phyloP scores from a whole-genome alignment of 306 rosid genomes.

The Trichosanthes cucumerina region DNA sequence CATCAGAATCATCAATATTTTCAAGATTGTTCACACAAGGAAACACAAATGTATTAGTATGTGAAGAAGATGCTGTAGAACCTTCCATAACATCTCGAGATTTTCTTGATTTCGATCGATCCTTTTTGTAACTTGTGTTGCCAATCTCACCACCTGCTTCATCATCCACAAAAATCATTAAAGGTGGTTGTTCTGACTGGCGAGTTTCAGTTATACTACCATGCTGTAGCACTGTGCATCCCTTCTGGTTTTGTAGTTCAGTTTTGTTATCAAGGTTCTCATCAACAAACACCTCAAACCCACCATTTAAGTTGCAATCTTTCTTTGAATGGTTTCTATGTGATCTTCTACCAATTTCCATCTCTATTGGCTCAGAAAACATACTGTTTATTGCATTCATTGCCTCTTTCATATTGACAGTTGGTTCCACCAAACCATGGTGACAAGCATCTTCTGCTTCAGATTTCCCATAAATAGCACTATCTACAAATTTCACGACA shows the following conservation, averaged over 20 bases:
- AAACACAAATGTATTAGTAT: slow-evolving; percentile 37
- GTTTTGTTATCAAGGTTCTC: slow-evolving; percentile 33
- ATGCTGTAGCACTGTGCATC: slow-evolving; percentile 25
- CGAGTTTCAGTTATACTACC: slow-evolving; percentile 19
- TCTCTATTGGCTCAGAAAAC: slow-evolving; percentile 74
- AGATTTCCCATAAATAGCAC: slow-evolving; percentile 66
- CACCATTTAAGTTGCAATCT: slow-evolving; percentile 13
- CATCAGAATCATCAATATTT: slow-evolving; percentile 34
- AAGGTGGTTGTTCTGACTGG: slow-evolving; percentile 36
- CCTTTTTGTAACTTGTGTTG: slow-evolving; percentile 18
- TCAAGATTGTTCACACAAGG: slow-evolving; percentile 50
- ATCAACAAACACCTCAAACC: slow-evolving; percentile 51
- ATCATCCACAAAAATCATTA: slow-evolving; percentile 66
- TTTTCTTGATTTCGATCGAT: slow-evolving; percentile 15
- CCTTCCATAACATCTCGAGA: slow-evolving; percentile 24
- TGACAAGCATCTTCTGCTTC: slow-evolving; percentile 86
- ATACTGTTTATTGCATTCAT: slow-evolving; percentile 74
- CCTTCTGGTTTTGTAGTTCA: slow-evolving; percentile 16
- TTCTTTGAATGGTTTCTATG: slow-evolving; percentile 23
- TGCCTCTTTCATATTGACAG: slow-evolving; percentile 92
- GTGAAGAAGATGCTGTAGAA: slow-evolving; percentile 37
- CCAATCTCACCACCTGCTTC: slow-evolving; percentile 24
- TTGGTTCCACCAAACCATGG: slow-evolving; percentile 87
- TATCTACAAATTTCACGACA: slow-evolving; percentile 61
- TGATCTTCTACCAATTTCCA: slow-evolving; percentile 34